Evolutionary conservation across 2,329 filamentous ascomycete genomes (phyloP), one percentile per base, ranked within the genome.

Genomic region (Colletotrichum zoysiae): DNA sequence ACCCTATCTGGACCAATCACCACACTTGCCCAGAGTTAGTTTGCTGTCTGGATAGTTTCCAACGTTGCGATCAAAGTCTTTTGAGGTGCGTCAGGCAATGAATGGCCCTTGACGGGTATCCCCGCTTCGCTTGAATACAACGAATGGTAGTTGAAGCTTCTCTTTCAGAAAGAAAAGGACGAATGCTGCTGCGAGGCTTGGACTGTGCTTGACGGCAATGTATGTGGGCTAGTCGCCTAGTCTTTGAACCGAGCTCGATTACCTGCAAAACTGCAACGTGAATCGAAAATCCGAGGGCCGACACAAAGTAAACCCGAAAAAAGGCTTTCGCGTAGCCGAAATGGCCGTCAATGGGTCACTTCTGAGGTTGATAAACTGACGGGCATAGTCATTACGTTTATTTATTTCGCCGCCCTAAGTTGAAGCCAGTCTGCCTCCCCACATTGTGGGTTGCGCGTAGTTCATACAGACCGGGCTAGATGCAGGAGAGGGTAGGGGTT

Each of bases 391-490:
- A 46, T 46, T 4, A 46, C 4, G 5, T 46, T 1, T n/a, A 0
- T 2, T 6, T 46, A 9, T 8, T 0, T 20, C 5, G 65, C 82
- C 46, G 82, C 82, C 0, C 67, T 85, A 60, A 82, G 82, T 0
- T 84, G 84, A 72, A 84, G 82, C 64, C n/a, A n/a, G n/a, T n/a
- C 84, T 82, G 16, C 9, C 8, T 44, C 77, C 82, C 83, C 33
- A 85, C 83, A 1, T 55, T 83, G 33, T 78, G 81, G 65, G 81
- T 85, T 14, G 78, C 84, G 11, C 74, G 76, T 35, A 85, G 82
- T 71, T 84, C 83, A 66, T 76, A 80, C 26, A 63, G 80, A 68
- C 42, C 63, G 67, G 33, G 88, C 83, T 40, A 20, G 2, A 46
- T 50, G 40, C 33, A 53, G 42, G 26, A 30, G 8, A 40, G 7